Evolutionary conservation across 352 stramenopile species (phyloP).

Genomic region (Pythium insidiosum): DNA sequence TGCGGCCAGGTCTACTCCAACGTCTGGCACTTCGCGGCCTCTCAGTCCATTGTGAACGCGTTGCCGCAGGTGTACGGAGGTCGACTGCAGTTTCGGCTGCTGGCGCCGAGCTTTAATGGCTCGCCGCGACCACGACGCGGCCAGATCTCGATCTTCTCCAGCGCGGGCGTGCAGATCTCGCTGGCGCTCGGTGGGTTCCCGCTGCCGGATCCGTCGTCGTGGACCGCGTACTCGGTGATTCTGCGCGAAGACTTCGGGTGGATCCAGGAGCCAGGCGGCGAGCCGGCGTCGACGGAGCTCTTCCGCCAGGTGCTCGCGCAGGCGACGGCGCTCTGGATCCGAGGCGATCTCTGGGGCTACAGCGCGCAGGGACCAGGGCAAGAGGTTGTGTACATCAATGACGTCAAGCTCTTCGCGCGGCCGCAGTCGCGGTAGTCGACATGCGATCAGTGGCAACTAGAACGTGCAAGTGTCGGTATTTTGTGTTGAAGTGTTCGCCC

Average conservation of each 20-base stretch:
- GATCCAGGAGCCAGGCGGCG: slow-evolving; percentile 45
- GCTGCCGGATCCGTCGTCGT: slow-evolving; percentile 25
- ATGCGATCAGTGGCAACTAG: too few species aligned
- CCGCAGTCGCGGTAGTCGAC: too few species aligned
- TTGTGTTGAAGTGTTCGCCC: too few species aligned
- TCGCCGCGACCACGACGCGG: slow-evolving; percentile 34
- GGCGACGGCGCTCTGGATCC: slow-evolving; percentile 42
- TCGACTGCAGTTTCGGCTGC: slow-evolving; percentile 58
- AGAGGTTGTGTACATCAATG: slow-evolving; percentile 70
- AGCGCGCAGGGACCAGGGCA: slow-evolving; percentile 34
- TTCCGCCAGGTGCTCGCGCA: slow-evolving; percentile 26
- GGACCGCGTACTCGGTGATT: slow-evolving; percentile 57
- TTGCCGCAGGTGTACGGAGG: slow-evolving; percentile 45
- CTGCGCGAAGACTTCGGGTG: slow-evolving; percentile 73
- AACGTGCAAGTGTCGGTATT: too few species aligned
- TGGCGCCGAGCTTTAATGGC: slow-evolving; percentile 66
- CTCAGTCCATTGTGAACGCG: slow-evolving; percentile 17
- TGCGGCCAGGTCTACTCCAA: slow-evolving; percentile 61
- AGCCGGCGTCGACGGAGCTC: slow-evolving; percentile 11
- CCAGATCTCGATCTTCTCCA: slow-evolving; percentile 41
- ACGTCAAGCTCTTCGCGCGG: slow-evolving; percentile 36
- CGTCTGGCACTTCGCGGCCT: slow-evolving; percentile 58
- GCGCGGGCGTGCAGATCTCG: slow-evolving; percentile 24
- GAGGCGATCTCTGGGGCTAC: slow-evolving; percentile 57
- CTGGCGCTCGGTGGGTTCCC: slow-evolving; percentile 42